Conservation (phyloP, 2,329 filamentous ascomycete species). For the Xylariaceae sp. region DNA sequence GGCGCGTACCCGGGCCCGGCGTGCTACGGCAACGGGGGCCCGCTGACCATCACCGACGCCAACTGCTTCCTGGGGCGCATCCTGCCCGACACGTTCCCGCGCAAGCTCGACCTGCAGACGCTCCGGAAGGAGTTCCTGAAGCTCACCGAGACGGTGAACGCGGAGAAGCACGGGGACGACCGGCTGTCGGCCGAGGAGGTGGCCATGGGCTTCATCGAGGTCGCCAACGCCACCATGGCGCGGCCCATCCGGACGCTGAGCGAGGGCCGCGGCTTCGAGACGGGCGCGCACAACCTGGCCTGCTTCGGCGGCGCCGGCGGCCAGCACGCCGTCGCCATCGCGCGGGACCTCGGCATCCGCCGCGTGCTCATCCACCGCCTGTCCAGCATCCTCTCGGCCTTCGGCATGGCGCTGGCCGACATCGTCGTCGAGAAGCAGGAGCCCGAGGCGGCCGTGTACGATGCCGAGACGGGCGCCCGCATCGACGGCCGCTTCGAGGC, state of each 20-base stretch:
- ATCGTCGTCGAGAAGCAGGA: slow-evolving; percentile 29
- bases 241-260: slow-evolving; percentile 56
- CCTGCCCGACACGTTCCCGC: slow-evolving; percentile 58
- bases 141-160: slow-evolving; percentile 34
- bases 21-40: slow-evolving; percentile 68
- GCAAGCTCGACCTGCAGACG: slow-evolving; percentile 44
- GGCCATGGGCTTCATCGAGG: slow-evolving; percentile 65
- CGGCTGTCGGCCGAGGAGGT: slow-evolving; percentile 27
- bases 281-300: slow-evolving; percentile 23
- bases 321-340: slow-evolving; percentile 42
- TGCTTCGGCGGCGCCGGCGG: slow-evolving; percentile 64
- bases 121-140: slow-evolving; percentile 31
- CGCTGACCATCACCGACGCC: slow-evolving; percentile 64
- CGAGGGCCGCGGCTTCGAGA: slow-evolving; percentile 43
- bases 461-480: slow-evolving; percentile 2
- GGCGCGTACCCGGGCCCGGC: slow-evolving; percentile 65
- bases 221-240: slow-evolving; percentile 70
- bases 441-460: slow-evolving; percentile 21
- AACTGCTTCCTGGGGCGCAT: slow-evolving; percentile 59
- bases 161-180: slow-evolving; percentile 21
- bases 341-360: slow-evolving; percentile 30
- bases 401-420: slow-evolving; percentile 33
- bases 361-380: slow-evolving; percentile 32
- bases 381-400: slow-evolving; percentile 28
- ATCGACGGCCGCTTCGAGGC: slow-evolving; percentile 20